Percentiles rank a stretch among this genome's conserved stretches.
phyloP scores from a whole-genome alignment of 495 filamentous ascomycete species.

The Penicillium psychrofluorescens region DNA sequence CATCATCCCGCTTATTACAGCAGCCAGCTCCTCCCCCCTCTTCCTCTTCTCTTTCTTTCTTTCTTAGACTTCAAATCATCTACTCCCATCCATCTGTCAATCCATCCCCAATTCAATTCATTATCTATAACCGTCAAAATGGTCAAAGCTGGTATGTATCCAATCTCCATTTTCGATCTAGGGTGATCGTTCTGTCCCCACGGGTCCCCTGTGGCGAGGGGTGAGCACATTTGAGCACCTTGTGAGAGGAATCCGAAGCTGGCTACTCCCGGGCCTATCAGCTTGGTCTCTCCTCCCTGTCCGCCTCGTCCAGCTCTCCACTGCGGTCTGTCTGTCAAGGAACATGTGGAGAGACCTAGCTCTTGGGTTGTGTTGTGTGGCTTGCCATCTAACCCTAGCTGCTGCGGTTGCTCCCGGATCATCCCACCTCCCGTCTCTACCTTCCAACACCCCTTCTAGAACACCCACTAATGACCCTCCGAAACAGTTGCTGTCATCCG shows the following conservation, averaged over 20 bases:
- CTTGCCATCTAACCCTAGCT: no score
- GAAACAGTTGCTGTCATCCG: constrained; percentile 82
- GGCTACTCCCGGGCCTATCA: constrained; percentile 23
- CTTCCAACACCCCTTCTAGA: neutral
- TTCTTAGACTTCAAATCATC: constrained; percentile 6
- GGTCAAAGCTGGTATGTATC: constrained; percentile 86
- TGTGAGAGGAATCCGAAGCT: constrained; percentile 16
- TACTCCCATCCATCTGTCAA: constrained; percentile 8
- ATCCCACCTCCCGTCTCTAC: neutral
- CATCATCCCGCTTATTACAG: constrained; percentile 25
- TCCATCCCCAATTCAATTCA: constrained; percentile 6
- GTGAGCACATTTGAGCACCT: constrained; percentile 52
- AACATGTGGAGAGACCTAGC: no score
- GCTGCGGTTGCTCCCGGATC: neutral
- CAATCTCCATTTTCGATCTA: constrained; percentile 6
- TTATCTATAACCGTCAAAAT: constrained; percentile 55
- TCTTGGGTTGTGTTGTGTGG: no score
- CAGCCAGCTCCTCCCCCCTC: constrained; percentile 5
- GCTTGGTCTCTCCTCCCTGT: constrained; percentile 6
- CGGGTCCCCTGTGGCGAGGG: constrained; percentile 26
- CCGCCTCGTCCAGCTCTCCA: constrained; percentile 3
- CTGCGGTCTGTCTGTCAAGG: neutral
- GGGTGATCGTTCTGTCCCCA: constrained; percentile 19
- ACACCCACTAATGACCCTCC: neutral
- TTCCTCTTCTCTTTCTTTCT: constrained; percentile 7